Base-by-base conservation (phyloP, 768 basidiomycete species). In the Lactarius akahatsu region DNA sequence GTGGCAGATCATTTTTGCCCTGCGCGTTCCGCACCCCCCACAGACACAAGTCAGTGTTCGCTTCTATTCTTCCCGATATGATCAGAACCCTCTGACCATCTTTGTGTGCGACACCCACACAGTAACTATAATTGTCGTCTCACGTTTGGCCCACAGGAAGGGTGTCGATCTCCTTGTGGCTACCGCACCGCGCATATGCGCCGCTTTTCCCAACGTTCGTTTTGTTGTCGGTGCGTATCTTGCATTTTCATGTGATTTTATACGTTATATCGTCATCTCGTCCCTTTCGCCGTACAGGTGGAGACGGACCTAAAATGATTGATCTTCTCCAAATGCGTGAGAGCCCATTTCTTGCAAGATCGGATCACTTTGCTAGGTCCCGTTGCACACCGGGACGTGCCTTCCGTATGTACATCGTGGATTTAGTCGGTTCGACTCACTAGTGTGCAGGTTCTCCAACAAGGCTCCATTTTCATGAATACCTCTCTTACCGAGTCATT, bases 251-350 rank as follows among this genome's bases (percentile, higher is more conserved):
- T 61, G 64, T 30, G 55, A 26, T 61, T 41, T 55, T 26, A 28
- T 30, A 6, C 28, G 11, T 67, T 52, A 57, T 26, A 47, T 45
- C 32, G 50, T 60, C 65, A 10, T 8, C 41, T 32, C 15, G n/a
- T 34, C 13, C 23, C 23, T 26, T 52, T 52, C 28, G 2, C 32
- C 9, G 38, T n/a, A 1, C 71, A 94, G 94, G 94, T 1, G 97
- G 97, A 0, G 91, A 95, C 70, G 97, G 97, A 0, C 96, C 97
- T 0, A 98, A 98, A 74, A 83, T 96, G 70, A 90, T 96, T 41
- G 94, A 98, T 68, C 79, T 99, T 7, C 84, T 97, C 16, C 97
- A 98, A 79, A 96, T 96, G 89, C 83, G 96, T 7, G 96, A 99
- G 77, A 93, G n/a, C 91, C 64, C 79, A 96, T 73, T 80, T 86